Conservation (phyloP, 768 basidiomycete genomes). For the Astraeus odoratus region DNA sequence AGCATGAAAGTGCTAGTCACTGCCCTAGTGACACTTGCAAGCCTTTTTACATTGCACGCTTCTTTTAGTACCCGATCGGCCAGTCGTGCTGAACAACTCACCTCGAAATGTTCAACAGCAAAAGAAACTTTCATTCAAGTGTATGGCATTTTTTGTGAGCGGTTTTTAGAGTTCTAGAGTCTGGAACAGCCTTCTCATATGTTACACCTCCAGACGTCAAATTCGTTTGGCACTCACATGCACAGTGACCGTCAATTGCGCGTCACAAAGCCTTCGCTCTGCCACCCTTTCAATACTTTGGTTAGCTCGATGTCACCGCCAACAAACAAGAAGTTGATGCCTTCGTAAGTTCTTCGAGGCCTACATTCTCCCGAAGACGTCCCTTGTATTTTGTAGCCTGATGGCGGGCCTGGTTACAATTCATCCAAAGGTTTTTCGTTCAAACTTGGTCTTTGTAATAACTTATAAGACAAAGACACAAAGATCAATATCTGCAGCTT, state of each 20-base stretch:
- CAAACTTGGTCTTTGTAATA: constrained; percentile 83
- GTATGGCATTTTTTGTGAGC: constrained; percentile 66
- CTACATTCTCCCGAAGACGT: constrained; percentile 63
- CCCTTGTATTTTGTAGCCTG: constrained; percentile 88
- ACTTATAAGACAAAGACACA: constrained; percentile 61
- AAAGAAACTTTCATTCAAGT: constrained; percentile 65
- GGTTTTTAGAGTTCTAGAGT: background rate
- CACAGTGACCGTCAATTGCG: constrained; percentile 51
- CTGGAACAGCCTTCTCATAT: constrained; percentile 1
- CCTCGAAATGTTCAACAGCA: constrained; percentile 41
- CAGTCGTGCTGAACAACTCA: constrained; percentile 31
- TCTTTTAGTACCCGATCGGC: constrained; percentile 35
- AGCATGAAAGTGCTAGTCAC: constrained; percentile 40
- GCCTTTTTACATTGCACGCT: constrained; percentile 30
- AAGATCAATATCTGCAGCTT: constrained; percentile 76
- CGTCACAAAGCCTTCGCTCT: constrained; percentile 62
- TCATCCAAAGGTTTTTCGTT: constrained; percentile 83
- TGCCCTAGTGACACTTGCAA: constrained; percentile 28
- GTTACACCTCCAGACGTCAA: constrained; percentile 46
- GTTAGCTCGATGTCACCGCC: constrained; percentile 76
- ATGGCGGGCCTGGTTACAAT: constrained; percentile 69
- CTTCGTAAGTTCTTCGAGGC: constrained; percentile 80
- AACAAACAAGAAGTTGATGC: constrained; percentile 40
- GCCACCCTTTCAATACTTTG: constrained; percentile 74
- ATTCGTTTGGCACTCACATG: constrained; percentile 47